A percentile compares a stretch with the other conserved stretches of the same genome.
Evolutionary conservation across 2,329 filamentous ascomycete species (phyloP).

Genomic region (Colletotrichum plurivorum): DNA sequence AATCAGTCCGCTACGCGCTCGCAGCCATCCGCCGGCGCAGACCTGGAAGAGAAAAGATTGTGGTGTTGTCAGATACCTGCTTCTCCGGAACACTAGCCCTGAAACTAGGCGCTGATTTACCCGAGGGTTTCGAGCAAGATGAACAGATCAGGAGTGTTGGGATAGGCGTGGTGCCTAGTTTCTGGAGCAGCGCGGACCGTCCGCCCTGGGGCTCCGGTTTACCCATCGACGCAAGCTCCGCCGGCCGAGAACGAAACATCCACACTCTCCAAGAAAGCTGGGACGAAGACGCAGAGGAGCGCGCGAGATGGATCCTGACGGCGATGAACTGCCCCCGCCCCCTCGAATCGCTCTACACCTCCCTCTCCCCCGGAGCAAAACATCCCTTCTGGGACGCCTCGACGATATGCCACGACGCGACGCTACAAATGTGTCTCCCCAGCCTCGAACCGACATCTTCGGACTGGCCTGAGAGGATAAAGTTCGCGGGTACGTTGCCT

Average conservation of each 20-base stretch:
- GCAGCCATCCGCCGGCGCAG: slow-evolving; percentile 7
- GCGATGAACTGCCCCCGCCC: slow-evolving; percentile 17
- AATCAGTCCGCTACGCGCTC: slow-evolving; percentile 21
- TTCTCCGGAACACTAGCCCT: slow-evolving; percentile 20
- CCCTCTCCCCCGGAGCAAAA: neutral
- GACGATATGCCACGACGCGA: slow-evolving; percentile 47
- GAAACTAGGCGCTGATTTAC: slow-evolving; percentile 10
- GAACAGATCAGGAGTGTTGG: slow-evolving; percentile 16
- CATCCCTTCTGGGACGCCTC: slow-evolving; percentile 33
- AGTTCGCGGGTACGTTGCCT: slow-evolving; percentile 59
- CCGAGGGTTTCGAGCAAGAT: neutral
- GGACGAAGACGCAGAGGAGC: slow-evolving; percentile 5
- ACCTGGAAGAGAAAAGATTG: neutral
- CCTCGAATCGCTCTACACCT: slow-evolving; percentile 6
- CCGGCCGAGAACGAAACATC: neutral
- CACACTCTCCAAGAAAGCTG: neutral
- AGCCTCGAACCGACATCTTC: slow-evolving; percentile 55
- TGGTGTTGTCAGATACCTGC: slow-evolving; percentile 26
- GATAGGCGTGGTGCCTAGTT: slow-evolving; percentile 17
- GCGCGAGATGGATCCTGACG: slow-evolving; percentile 8
- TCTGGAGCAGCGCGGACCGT: slow-evolving; percentile 25
- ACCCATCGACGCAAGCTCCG: slow-evolving; percentile 4
- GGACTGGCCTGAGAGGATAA: slow-evolving; percentile 54
- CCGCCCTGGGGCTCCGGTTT: slow-evolving; percentile 25
- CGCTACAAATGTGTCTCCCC: slow-evolving; percentile 50